phyloP scores from a whole-genome alignment of 2,329 filamentous ascomycete genomes.

The Xenoacremonium recifei region DNA sequence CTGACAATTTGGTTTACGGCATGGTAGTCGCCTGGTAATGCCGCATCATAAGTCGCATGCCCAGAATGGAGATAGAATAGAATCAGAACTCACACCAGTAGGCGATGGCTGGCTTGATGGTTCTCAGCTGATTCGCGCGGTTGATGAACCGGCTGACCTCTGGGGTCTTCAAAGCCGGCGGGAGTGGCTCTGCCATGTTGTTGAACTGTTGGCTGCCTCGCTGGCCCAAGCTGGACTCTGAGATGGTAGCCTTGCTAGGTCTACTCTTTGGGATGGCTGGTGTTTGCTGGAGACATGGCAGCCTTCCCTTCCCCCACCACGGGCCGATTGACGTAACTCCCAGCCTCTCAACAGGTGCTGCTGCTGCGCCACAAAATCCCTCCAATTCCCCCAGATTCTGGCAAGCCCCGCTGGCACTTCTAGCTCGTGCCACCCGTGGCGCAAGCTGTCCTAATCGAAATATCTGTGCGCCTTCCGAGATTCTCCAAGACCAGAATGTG shows the following conservation, averaged over 20 bases:
- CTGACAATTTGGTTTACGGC: slow-evolving; percentile 88
- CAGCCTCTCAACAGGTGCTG: too few relatives aligned
- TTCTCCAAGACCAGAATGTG: slow-evolving; percentile 8
- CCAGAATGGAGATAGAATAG: too few relatives aligned
- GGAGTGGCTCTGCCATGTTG: slow-evolving; percentile 62
- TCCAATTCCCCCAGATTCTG: slow-evolving; percentile 7
- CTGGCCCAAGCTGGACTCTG: too few relatives aligned
- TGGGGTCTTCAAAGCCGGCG: slow-evolving; percentile 63
- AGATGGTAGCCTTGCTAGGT: too few relatives aligned
- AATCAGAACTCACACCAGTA: slow-evolving; percentile 86
- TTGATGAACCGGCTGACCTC: slow-evolving; percentile 83
- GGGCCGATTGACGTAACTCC: slow-evolving; percentile 14
- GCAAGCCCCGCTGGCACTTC: slow-evolving; percentile 10
- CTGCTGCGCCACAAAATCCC: slow-evolving; percentile 19
- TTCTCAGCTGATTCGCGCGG: slow-evolving; percentile 80
- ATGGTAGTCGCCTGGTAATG: slow-evolving; percentile 78
- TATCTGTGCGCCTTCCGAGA: too few relatives aligned
- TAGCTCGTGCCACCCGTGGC: slow-evolving; percentile 23
- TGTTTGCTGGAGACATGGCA: too few relatives aligned
- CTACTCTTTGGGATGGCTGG: too few relatives aligned
- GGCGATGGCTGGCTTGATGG: slow-evolving; percentile 80
- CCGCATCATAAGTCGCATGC: too few relatives aligned
- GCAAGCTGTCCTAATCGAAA: slow-evolving; percentile 20
- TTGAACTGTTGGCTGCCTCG: too few relatives aligned
- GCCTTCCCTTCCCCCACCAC: slow-evolving; percentile 3